phyloP scores from a whole-genome alignment of 2,329 filamentous ascomycete genomes.

The Malbranchea cinnamomea region DNA sequence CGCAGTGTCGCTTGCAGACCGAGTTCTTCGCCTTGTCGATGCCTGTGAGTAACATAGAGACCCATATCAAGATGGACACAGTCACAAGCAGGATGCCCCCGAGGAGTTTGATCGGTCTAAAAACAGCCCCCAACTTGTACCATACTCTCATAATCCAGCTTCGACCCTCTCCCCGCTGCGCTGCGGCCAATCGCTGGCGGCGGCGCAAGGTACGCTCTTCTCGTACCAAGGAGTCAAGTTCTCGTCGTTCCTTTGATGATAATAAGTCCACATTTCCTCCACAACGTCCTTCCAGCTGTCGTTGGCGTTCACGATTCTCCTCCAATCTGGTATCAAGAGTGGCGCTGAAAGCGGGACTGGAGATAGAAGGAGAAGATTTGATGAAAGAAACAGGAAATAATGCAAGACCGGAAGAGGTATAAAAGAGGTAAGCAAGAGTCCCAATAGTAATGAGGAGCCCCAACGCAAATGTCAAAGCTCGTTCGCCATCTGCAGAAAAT shows the following conservation, averaged over 20 bases:
- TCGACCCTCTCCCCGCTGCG: constrained; percentile 59
- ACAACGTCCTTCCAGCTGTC: constrained; percentile 77
- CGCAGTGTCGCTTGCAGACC: constrained; percentile 75
- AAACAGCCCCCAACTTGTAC: constrained; percentile 65
- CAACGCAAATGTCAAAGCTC: constrained; percentile 76
- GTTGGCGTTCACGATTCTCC: constrained; percentile 77
- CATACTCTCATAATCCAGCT: constrained; percentile 59
- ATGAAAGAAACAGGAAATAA: constrained; percentile 81
- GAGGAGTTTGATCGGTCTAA: constrained; percentile 78
- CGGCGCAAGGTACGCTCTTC: constrained; percentile 88
- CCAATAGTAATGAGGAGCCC: constrained; percentile 81
- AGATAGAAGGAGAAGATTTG: constrained; percentile 77
- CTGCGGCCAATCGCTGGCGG: constrained; percentile 72
- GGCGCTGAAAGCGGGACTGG: constrained; percentile 61
- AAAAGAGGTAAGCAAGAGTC: constrained; percentile 71
- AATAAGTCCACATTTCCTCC: constrained; percentile 59
- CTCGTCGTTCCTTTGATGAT: constrained; percentile 71
- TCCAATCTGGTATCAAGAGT: constrained; percentile 69
- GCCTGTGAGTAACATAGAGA: constrained; percentile 85
- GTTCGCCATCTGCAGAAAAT: constrained; percentile 53
- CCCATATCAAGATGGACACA: constrained; percentile 61
- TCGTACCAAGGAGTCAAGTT: constrained; percentile 71
- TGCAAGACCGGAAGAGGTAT: constrained; percentile 78
- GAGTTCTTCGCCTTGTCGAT: constrained; percentile 97
- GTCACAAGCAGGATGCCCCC: constrained; percentile 66